A percentile compares a stretch with the other conserved stretches of the same genome.
phyloP scores from a whole-genome alignment of 768 basidiomycete genomes.

The Pleurotus pulmonarius region DNA sequence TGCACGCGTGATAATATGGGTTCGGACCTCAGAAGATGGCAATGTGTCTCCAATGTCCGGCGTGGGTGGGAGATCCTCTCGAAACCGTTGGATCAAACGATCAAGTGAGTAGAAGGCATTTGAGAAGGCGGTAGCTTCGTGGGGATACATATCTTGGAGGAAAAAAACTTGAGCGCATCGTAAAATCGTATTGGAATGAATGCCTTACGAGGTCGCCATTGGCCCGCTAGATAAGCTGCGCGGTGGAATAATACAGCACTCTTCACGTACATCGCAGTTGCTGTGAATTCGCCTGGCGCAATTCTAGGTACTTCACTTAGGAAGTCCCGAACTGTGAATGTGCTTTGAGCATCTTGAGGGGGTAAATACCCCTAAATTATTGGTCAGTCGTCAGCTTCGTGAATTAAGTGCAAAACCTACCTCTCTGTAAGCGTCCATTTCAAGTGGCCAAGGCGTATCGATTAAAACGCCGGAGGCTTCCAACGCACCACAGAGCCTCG shows the following conservation, averaged over 20 bases:
- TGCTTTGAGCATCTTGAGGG: conserved; percentile 38
- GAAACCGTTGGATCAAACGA: conserved; percentile 38
- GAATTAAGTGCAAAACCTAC: conserved; percentile 19
- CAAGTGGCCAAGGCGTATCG: conserved; percentile 51
- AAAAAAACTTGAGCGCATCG: neutral
- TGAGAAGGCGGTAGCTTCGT: conserved; percentile 39
- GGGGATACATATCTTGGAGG: conserved; percentile 32
- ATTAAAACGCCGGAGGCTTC: conserved; percentile 47
- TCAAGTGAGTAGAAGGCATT: conserved; percentile 43
- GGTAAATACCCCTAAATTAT: conserved; percentile 35
- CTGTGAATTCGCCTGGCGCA: conserved; percentile 29
- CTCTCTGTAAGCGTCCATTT: conserved; percentile 35
- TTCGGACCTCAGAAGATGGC: conserved; percentile 16
- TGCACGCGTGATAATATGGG: conserved; percentile 41
- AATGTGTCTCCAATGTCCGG: neutral
- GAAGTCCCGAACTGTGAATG: conserved; percentile 47
- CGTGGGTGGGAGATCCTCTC: neutral
- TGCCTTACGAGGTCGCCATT: conserved; percentile 39
- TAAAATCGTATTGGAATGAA: neutral
- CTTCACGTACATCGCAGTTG: conserved; percentile 44
- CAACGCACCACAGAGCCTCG: conserved; percentile 49
- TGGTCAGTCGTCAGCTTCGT: conserved; percentile 10
- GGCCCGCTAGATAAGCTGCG: conserved; percentile 49
- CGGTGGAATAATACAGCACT: conserved; percentile 58
- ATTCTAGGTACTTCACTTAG: conserved; percentile 31